Evolutionary conservation across 2,329 filamentous ascomycete species (phyloP), one percentile per base, ranked within the genome.

Genomic region (Annulohypoxylon truncatum): DNA sequence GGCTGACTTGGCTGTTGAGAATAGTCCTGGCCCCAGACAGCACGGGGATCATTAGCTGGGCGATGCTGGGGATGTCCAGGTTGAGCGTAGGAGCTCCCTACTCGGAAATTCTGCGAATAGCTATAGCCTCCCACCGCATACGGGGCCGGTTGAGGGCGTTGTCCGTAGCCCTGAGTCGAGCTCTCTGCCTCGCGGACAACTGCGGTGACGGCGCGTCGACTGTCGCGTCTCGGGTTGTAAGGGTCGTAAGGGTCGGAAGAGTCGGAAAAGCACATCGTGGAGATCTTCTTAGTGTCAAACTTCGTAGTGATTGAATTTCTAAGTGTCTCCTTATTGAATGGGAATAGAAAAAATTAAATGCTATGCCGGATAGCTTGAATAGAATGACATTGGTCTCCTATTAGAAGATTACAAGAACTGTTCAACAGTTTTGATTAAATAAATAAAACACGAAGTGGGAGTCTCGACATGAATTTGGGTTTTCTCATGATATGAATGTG

Each of bases 111-210:
- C 15, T n/a, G 51, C n/a, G 42, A 26, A 8, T 20, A 4, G 15
- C 28, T 20, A 18, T 50, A n/a, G 15, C 9, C 20, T 29, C 1
- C 33, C 15, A 2, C 28, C n/a, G 2, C 12, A 20, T 15, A 20
- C n/a, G 40, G 40, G 15, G 48, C 60, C 1, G 64, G n/a, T 15
- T 40, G 47, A 15, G 51, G 60, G 1, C 63, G 62, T 70, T 71
- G 75, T 20, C 71, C 71, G 54, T 75, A 72, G 3, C 56, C 53
- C 10, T 52, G 51, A 2, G 71, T 71, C 2, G 73, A 71, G 3
- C 50, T n/a, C n/a, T 22, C 10, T 24, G 48, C 9, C 18, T 18
- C 44, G 13, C 24, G 44, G 7, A 7, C 20, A 46, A 7, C 22
- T 26, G 20, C 20, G 13, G 24, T 28, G 15, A 22, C 12, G 12